Conservation (phyloP, 139 green algal genomes). For the Picochlorum sp. region DNA sequence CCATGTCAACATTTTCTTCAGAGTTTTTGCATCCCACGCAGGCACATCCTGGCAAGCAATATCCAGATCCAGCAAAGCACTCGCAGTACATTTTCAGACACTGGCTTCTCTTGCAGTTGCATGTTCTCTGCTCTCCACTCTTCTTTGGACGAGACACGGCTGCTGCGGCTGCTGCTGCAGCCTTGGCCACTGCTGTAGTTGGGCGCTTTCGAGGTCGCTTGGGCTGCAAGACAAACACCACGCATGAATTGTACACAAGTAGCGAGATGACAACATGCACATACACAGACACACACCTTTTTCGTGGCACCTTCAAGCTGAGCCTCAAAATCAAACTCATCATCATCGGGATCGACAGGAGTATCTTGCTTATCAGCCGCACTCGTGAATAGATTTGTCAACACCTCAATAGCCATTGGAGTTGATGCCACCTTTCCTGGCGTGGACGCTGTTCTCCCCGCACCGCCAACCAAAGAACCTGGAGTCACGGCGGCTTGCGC, state of each 20-base stretch:
- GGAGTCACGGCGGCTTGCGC: background rate
- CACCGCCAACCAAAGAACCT: too few relatives aligned
- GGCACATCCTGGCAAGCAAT: slow-evolving; percentile 39
- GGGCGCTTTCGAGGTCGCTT: background rate
- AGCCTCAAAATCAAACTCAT: slow-evolving; percentile 9
- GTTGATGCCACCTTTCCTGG: background rate
- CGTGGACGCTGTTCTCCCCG: background rate
- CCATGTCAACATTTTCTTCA: background rate
- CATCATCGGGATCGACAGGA: slow-evolving; percentile 11
- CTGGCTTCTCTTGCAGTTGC: slow-evolving; percentile 81
- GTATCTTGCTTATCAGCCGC: slow-evolving; percentile 5
- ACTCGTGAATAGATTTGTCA: background rate
- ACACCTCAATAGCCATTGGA: slow-evolving; percentile 5
- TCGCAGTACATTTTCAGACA: slow-evolving; percentile 93
- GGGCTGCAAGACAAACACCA: background rate
- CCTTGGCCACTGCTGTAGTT: background rate
- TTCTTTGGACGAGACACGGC: slow-evolving; percentile 1
- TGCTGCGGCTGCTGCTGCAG: background rate
- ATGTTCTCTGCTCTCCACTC: slow-evolving; percentile 21
- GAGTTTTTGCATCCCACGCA: slow-evolving; percentile 65
- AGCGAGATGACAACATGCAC: background rate
- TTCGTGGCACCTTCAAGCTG: slow-evolving; percentile 10
- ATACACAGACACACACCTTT: background rate
- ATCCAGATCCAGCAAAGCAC: slow-evolving; percentile 60
- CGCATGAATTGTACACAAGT: background rate